Percentiles rank a stretch among this genome's conserved stretches.
These are phyloP conservation scores for Citrus glauca DNA, from an alignment of 345 rosid genomes.

Conservation along the genomic window DNA sequence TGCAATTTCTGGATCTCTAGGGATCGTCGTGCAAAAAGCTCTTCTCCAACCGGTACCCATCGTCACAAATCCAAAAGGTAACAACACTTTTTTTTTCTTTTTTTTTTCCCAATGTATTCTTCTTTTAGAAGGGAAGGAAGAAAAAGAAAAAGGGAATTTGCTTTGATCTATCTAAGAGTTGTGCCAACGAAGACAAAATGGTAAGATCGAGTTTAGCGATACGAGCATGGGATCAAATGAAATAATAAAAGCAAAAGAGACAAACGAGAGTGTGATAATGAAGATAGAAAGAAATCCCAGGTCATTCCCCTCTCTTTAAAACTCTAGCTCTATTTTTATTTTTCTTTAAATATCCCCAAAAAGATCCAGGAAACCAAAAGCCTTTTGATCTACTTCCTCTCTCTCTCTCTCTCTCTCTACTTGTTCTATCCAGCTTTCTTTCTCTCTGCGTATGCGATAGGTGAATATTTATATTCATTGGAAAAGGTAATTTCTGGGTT, in stretches of 20 bases:
- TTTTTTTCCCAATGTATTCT: too few species aligned
- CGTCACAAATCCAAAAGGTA: conserved; percentile 3
- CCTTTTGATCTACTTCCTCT: conserved; percentile 28
- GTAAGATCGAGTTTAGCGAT: conserved; percentile 21
- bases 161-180: conserved; percentile 28
- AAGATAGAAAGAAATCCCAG: neutral
- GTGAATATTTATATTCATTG: conserved; percentile 19
- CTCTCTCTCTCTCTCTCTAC: neutral
- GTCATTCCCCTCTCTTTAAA: neutral
- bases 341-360: conserved; percentile 17
- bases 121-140: neutral
- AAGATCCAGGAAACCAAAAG: conserved; percentile 25
- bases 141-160: conserved; percentile 18
- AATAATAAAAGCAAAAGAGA: conserved; percentile 18
- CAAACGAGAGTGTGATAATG: conserved; percentile 20
- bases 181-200: conserved; percentile 44
- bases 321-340: neutral
- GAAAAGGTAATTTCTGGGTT: conserved; percentile 16
- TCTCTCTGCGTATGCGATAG: conserved; percentile 11
- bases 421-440: neutral
- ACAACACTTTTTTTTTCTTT: neutral
- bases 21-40: conserved; percentile 84
- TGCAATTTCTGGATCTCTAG: conserved; percentile 47
- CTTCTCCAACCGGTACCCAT: conserved; percentile 98
- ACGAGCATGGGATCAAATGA: conserved; percentile 35